Evolutionary conservation across 108 stramenopile genomes (phyloP).

Genomic region (Cyclostephanos tholiformis): DNA sequence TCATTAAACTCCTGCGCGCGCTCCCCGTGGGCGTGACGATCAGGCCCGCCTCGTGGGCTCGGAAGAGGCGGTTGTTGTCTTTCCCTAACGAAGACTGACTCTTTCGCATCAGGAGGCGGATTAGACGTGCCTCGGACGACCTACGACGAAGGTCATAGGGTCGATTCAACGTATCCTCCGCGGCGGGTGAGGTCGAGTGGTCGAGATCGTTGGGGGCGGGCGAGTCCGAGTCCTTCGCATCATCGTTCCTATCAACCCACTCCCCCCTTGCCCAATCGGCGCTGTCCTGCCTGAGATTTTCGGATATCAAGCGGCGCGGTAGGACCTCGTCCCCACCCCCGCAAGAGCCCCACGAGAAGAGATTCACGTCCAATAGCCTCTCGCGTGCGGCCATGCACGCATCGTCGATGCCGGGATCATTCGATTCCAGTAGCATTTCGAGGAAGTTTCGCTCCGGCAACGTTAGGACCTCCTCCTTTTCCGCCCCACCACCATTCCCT

Average conservation of each 20-base stretch:
- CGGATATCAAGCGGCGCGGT: conserved; percentile 15
- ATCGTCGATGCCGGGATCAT: conserved; percentile 25
- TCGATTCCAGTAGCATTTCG: conserved; percentile 24
- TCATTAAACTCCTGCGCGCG: conserved; percentile 32
- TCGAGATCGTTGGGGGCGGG: background rate
- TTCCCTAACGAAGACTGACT: conserved; percentile 29
- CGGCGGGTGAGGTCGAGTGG: background rate
- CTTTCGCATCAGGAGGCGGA: conserved; percentile 31
- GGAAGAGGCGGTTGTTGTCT: conserved; percentile 35
- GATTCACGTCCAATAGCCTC: conserved; percentile 27
- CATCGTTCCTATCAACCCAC: background rate
- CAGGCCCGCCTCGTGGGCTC: conserved; percentile 51
- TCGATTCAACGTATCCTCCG: background rate
- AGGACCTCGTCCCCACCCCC: conserved; percentile 21
- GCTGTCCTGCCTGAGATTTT: background rate
- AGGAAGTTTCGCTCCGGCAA: conserved; percentile 32
- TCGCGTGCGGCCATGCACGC: conserved; percentile 25
- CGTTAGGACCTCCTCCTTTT: conserved; percentile 5
- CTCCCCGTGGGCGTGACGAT: conserved; percentile 33
- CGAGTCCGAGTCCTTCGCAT: background rate
- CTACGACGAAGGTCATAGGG: background rate
- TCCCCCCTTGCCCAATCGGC: conserved; percentile 33
- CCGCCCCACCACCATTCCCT: background rate
- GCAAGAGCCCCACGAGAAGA: conserved; percentile 33
- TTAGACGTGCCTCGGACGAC: conserved; percentile 29